phyloP scores from a whole-genome alignment of 1,139 yeast species.

The Taphrina populina region DNA sequence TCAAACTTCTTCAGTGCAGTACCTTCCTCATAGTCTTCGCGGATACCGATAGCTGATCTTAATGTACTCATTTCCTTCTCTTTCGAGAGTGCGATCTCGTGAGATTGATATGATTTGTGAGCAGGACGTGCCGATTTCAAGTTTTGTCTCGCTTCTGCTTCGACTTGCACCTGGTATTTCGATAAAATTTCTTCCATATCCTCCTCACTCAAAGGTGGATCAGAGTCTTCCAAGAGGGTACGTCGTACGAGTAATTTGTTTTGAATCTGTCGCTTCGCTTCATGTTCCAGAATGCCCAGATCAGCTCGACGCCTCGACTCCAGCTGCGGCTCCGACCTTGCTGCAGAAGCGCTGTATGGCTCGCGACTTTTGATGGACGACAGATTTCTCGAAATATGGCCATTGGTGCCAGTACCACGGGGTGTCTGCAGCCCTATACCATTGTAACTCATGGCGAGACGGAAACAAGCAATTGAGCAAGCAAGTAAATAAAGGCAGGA shows the following conservation, averaged over 20 bases:
- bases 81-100: slow-evolving; percentile 29
- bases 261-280: slow-evolving; percentile 54
- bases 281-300: slow-evolving; percentile 51
- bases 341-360: slow-evolving; percentile 44
- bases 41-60: slow-evolving; percentile 26
- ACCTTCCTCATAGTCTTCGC: slow-evolving; percentile 32
- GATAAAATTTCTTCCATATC: not conserved
- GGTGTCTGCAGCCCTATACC: slow-evolving; percentile 66
- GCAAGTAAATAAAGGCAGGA: no score
- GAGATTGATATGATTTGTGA: slow-evolving; percentile 29
- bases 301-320: slow-evolving; percentile 43
- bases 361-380: slow-evolving; percentile 45
- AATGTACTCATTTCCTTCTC: slow-evolving; percentile 22
- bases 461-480: no score
- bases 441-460: slow-evolving; percentile 52
- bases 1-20: slow-evolving; percentile 19
- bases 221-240: slow-evolving; percentile 10
- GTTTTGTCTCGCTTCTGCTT: slow-evolving; percentile 1
- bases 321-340: slow-evolving; percentile 39
- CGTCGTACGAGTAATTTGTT: slow-evolving; percentile 45
- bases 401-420: slow-evolving; percentile 73
- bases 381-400: slow-evolving; percentile 59
- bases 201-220: slow-evolving; percentile 1
- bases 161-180: slow-evolving; percentile 1
- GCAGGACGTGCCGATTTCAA: not conserved